A percentile compares a stretch with the other conserved stretches of the same genome.
phyloP scores from a whole-genome alignment of 192 early-diverging fungal genomes.

The Podila epigama region DNA sequence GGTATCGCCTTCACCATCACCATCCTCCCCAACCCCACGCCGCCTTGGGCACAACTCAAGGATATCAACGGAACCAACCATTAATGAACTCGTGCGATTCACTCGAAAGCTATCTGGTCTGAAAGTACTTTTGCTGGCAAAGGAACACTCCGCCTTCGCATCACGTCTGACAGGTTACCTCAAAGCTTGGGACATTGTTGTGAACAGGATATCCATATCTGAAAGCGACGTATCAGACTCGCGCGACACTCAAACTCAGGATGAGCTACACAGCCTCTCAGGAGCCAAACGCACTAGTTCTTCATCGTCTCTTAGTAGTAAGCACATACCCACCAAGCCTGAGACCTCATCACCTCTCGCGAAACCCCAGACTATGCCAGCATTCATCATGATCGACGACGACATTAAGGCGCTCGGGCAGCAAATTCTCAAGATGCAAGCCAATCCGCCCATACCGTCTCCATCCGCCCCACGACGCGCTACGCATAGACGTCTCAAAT shows the following conservation, averaged over 20 bases:
- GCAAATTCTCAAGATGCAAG: constrained; percentile 53
- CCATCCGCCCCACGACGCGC: constrained; percentile 19
- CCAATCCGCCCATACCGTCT: constrained; percentile 6
- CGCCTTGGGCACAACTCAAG: constrained; percentile 29
- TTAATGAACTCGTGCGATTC: constrained; percentile 54
- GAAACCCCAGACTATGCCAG: constrained; percentile 37
- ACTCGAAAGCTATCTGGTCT: constrained; percentile 51
- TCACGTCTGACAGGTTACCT: constrained; percentile 59
- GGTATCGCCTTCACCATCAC: constrained; percentile 19
- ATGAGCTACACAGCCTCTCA: constrained; percentile 5
- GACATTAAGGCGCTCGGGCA: constrained; percentile 57
- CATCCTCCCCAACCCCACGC: constrained; percentile 25
- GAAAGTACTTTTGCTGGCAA: constrained; percentile 56
- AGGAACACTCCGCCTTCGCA: constrained; percentile 60
- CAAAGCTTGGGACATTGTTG: constrained; percentile 59
- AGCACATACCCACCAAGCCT: not conserved
- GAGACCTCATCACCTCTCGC: not conserved
- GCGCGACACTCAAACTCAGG: not conserved
- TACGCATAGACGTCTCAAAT: constrained; percentile 25
- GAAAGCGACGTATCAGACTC: not conserved
- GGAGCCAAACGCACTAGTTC: constrained; percentile 27
- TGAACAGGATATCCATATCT: constrained; percentile 23
- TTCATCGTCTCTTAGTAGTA: constrained; percentile 16
- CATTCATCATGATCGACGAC: constrained; percentile 67
- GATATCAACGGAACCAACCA: constrained; percentile 58